phyloP scores from a whole-genome alignment of 352 stramenopile species.

The Phytophthora europaea region DNA sequence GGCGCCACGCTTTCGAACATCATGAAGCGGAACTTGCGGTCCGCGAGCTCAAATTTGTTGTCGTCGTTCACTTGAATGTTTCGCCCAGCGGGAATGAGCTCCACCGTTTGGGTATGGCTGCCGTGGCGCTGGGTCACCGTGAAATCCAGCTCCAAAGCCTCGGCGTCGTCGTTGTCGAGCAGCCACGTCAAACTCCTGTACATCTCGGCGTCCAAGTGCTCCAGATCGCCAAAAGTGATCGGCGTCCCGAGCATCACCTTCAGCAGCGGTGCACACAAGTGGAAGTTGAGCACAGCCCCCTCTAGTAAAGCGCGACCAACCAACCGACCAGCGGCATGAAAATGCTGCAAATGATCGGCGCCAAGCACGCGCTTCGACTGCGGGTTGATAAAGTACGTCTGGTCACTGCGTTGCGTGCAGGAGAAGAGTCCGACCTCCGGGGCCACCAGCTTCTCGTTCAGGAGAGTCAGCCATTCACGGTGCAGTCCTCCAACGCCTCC shows the following conservation, averaged over 20 bases:
- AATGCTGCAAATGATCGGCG: constrained; percentile 71
- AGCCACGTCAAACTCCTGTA: constrained; percentile 74
- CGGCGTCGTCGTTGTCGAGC: constrained; percentile 61
- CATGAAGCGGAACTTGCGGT: constrained; percentile 95
- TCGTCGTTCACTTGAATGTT: constrained; percentile 94
- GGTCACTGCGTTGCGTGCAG: constrained; percentile 61
- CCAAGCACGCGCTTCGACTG: constrained; percentile 59
- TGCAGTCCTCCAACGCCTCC: constrained; percentile 54
- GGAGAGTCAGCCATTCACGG: constrained; percentile 84
- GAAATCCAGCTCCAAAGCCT: constrained; percentile 68
- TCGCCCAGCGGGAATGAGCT: constrained; percentile 64
- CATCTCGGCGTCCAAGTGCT: constrained; percentile 75
- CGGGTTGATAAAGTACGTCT: constrained; percentile 73
- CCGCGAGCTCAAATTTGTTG: constrained; percentile 96
- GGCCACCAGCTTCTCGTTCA: constrained; percentile 66
- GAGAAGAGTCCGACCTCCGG: constrained; percentile 62
- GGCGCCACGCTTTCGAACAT: constrained; percentile 94
- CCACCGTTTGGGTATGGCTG: constrained; percentile 38
- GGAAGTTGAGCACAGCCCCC: constrained; percentile 93
- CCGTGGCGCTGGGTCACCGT: constrained; percentile 50
- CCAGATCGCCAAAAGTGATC: constrained; percentile 94
- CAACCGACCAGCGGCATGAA: constrained; percentile 58
- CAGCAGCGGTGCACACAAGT: constrained; percentile 96
- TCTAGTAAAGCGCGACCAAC: constrained; percentile 83
- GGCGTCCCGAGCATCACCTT: constrained; percentile 98